phyloP scores from a whole-genome alignment of 2,329 filamentous ascomycete species.

The Aspergillus puulaauensis region DNA sequence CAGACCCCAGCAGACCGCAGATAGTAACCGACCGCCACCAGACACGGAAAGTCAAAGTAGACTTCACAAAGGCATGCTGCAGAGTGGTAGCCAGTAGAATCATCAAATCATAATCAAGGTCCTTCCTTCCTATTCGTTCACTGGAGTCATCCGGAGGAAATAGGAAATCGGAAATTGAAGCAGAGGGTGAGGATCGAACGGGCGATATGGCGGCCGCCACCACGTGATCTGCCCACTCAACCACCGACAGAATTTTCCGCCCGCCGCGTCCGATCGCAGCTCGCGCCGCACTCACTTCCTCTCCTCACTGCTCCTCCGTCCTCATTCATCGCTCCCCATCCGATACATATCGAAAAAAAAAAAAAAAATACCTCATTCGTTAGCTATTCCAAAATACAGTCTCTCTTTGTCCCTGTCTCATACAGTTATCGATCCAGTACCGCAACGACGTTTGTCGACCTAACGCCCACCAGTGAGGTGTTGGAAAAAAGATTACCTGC shows the following conservation, averaged over 20 bases:
- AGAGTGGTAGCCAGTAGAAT: too few species aligned
- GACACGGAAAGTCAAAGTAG: too few species aligned
- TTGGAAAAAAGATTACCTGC: neutral
- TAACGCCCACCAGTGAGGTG: too few species aligned
- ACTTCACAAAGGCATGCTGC: too few species aligned
- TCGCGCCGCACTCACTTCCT: neutral
- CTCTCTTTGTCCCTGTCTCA: neutral
- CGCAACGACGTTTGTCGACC: neutral
- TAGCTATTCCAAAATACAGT: neutral
- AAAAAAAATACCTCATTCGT: neutral
- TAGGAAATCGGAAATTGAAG: neutral
- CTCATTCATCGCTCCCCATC: neutral
- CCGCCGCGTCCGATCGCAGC: neutral
- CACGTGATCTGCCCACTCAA: slow-evolving; percentile 3
- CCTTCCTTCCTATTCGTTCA: too few species aligned
- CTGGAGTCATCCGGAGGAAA: neutral
- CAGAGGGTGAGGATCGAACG: neutral
- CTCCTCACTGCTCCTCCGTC: neutral
- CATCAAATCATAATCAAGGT: too few species aligned
- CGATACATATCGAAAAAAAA: neutral
- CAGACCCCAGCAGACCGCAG: slow-evolving; percentile 15
- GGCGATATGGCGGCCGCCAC: neutral
- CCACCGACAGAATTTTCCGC: slow-evolving; percentile 2
- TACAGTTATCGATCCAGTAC: neutral
- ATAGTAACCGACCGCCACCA: neutral